Conservation (phyloP, 2,329 filamentous ascomycete species). For the Cordyceps tenuipes region DNA sequence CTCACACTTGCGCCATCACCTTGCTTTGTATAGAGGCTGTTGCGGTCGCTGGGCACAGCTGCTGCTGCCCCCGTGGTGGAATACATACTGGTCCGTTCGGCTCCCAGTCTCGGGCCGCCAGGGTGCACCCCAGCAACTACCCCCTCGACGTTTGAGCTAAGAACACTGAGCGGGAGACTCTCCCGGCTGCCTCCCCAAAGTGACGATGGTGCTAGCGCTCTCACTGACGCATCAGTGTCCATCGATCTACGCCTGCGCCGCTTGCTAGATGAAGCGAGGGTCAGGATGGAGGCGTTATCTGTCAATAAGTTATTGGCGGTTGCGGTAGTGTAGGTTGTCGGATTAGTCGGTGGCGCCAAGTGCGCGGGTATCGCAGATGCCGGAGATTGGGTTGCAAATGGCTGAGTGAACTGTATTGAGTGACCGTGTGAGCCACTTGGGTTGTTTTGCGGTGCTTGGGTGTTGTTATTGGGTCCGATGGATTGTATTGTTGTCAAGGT, state of each 20-base stretch:
- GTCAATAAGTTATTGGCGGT: slow-evolving; percentile 76
- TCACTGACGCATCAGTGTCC: slow-evolving; percentile 79
- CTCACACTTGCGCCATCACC: slow-evolving; percentile 70
- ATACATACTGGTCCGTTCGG: slow-evolving; percentile 74
- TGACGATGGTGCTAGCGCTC: slow-evolving; percentile 73
- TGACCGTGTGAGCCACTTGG: slow-evolving; percentile 26
- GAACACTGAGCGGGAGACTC: slow-evolving; percentile 67
- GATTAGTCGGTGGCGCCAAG: slow-evolving; percentile 49
- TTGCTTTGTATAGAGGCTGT: slow-evolving; percentile 66
- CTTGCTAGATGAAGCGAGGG: slow-evolving; percentile 75
- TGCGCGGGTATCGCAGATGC: slow-evolving; percentile 67
- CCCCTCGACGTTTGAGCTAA: slow-evolving; percentile 61
- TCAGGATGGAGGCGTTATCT: slow-evolving; percentile 80
- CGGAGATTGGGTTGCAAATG: slow-evolving; percentile 55
- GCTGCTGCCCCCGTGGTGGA: slow-evolving; percentile 62
- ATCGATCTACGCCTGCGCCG: slow-evolving; percentile 68
- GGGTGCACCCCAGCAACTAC: slow-evolving; percentile 46
- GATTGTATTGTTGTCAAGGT: slow-evolving; percentile 83
- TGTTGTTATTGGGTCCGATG: slow-evolving; percentile 51
- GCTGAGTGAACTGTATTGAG: slow-evolving; percentile 55
- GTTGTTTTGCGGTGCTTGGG: slow-evolving; percentile 32
- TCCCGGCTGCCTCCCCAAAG: slow-evolving; percentile 77
- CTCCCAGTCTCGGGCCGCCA: slow-evolving; percentile 32
- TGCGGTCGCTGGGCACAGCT: slow-evolving; percentile 64
- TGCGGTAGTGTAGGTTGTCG: slow-evolving; percentile 66